These are phyloP conservation scores for Chrysosporium keratinophilum DNA, from an alignment of 2,329 filamentous ascomycete species.

Conservation along the genomic window DNA sequence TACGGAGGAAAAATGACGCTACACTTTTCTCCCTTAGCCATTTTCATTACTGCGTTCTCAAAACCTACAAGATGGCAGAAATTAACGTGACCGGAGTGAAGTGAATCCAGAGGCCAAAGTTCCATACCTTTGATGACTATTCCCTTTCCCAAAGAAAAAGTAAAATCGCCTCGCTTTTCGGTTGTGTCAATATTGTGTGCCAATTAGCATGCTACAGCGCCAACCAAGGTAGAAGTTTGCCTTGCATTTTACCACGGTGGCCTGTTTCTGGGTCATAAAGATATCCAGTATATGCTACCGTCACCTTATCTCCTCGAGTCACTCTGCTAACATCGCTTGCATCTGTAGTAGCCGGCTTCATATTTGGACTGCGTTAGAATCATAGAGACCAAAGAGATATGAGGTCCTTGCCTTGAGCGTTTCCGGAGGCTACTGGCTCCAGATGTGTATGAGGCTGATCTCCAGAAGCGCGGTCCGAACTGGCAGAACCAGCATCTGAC, in stretches of 20 bases:
- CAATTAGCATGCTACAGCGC: neutral
- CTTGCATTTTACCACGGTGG: neutral
- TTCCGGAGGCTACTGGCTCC: too few species aligned
- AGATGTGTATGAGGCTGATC: too few species aligned
- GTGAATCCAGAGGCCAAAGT: neutral
- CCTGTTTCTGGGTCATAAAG: neutral
- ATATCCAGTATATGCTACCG: neutral
- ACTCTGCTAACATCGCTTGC: neutral
- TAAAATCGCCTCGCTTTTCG: neutral
- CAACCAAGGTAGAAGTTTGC: neutral
- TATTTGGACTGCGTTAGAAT: too few species aligned
- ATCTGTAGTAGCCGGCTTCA: too few species aligned
- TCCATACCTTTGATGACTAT: neutral
- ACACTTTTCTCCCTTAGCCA: neutral
- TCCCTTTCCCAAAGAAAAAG: neutral
- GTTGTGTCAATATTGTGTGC: neutral
- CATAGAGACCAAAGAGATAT: too few species aligned
- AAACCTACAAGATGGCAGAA: neutral
- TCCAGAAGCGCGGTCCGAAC: too few species aligned
- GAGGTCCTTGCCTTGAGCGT: too few species aligned
- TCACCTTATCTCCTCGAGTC: neutral
- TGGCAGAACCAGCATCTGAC: too few species aligned
- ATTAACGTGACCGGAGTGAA: neutral
- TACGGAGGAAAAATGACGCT: neutral
- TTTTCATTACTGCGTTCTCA: neutral